Conservation (phyloP, 208 protist genomes). For the Naegleria fowleri region DNA sequence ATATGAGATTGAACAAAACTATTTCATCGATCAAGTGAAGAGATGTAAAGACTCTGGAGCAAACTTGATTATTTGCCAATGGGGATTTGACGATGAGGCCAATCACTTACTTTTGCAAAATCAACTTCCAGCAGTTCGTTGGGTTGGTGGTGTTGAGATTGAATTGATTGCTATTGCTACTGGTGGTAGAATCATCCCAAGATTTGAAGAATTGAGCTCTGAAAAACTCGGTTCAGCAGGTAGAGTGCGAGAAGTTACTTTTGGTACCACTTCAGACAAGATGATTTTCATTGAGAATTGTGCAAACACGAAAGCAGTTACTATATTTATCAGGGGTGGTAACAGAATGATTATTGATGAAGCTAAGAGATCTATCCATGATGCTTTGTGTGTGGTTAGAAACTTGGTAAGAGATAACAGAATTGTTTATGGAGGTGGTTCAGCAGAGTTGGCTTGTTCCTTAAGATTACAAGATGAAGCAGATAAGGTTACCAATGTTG, state of each 20-base stretch:
- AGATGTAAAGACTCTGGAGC: conserved; percentile 91
- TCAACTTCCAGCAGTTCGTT: conserved; percentile 98
- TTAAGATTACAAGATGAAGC: conserved; percentile 82
- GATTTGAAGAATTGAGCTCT: conserved; percentile 95
- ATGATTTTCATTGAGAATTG: conserved; percentile 99
- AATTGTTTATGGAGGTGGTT: conserved; percentile 99
- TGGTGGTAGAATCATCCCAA: conserved; percentile 94
- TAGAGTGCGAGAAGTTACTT: conserved; percentile 75
- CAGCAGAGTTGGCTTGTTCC: conserved; percentile 95
- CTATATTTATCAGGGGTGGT: conserved; percentile 97
- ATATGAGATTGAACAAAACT: conserved; percentile 93
- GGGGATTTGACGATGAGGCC: conserved; percentile 99
- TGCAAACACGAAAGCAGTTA: conserved; percentile 95
- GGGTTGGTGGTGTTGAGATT: conserved; percentile 99
- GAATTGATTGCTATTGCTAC: conserved; percentile 99
- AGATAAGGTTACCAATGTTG: conserved; percentile 80
- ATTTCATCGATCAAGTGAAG: conserved; percentile 88
- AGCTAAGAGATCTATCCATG: conserved; percentile 98
- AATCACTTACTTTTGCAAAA: conserved; percentile 99
- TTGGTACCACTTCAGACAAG: conserved; percentile 94
- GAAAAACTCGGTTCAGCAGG: conserved; percentile 94
- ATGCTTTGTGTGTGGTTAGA: conserved; percentile 99
- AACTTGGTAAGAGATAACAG: conserved; percentile 98
- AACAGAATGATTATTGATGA: conserved; percentile 99
- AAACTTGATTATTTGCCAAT: conserved; percentile 99